Evolutionary conservation across 805 yeast genomes (phyloP).

Genomic region (Torulaspora maleeae): DNA sequence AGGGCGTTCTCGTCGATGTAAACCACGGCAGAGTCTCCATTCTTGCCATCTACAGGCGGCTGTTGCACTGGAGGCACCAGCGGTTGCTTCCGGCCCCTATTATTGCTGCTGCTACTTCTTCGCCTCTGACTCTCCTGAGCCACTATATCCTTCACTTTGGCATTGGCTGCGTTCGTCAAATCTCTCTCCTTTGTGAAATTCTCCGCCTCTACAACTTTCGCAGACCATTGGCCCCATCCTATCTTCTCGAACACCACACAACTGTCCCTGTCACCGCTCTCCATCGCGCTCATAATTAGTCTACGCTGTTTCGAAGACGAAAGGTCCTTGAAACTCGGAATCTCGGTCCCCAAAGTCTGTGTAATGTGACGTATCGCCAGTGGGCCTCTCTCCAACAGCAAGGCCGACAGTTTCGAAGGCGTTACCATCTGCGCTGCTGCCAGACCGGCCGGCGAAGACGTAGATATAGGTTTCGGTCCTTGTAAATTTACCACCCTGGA

Average conservation of each 20-base stretch:
- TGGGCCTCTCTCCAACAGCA: conserved; percentile 74
- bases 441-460: conserved; percentile 82
- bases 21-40: conserved; percentile 22
- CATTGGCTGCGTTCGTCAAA: conserved; percentile 38
- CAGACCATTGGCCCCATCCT: conserved; percentile 97
- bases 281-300: conserved; percentile 83
- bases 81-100: conserved; percentile 6
- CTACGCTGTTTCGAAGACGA: conserved; percentile 86
- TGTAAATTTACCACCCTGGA: background rate
- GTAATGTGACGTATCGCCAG: conserved; percentile 88
- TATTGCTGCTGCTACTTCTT: conserved; percentile 28
- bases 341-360: conserved; percentile 65
- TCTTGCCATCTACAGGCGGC: background rate
- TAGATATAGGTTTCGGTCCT: conserved; percentile 43
- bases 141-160: conserved; percentile 43
- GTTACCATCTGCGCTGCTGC: conserved; percentile 86
- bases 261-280: conserved; percentile 53
- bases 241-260: conserved; percentile 78
- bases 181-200: conserved; percentile 40
- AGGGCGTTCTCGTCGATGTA: conserved; percentile 41
- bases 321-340: conserved; percentile 72
- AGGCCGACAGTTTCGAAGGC: conserved; percentile 65
- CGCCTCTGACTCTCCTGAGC: conserved; percentile 28
- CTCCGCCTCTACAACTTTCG: conserved; percentile 45
- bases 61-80: background rate